Percentiles rank a stretch among this genome's conserved stretches.
Evolutionary conservation across 2,329 filamentous ascomycete genomes (phyloP).

Genomic region (Cytospora piceae): DNA sequence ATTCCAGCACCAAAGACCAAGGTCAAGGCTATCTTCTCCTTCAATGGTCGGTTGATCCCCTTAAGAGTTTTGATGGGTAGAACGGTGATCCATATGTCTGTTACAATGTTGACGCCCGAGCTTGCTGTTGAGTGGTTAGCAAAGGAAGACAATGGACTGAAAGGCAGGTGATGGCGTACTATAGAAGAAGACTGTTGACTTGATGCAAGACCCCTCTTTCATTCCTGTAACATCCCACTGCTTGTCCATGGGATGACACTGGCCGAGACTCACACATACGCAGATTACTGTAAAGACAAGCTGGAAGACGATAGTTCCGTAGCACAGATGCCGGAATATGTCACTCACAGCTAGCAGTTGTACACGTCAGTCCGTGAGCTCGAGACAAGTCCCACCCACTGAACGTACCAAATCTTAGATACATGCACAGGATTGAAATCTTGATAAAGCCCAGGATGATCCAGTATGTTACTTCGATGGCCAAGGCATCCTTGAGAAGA

Average conservation of each 20-base stretch:
- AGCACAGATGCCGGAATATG: slow-evolving; percentile 39
- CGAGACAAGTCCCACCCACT: not conserved
- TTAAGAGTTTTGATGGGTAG: slow-evolving; percentile 50
- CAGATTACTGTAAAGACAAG: slow-evolving; percentile 46
- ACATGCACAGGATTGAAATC: slow-evolving; percentile 50
- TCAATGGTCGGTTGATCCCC: slow-evolving; percentile 50
- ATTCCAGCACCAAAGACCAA: slow-evolving; percentile 47
- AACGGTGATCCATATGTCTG: slow-evolving; percentile 50
- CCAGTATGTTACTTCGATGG: slow-evolving; percentile 48
- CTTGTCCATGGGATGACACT: slow-evolving; percentile 47
- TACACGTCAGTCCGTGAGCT: not conserved
- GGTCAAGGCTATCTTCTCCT: slow-evolving; percentile 55
- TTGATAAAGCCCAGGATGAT: slow-evolving; percentile 46
- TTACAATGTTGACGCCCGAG: slow-evolving; percentile 49
- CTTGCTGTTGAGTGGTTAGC: slow-evolving; percentile 38
- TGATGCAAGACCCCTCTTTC: slow-evolving; percentile 44
- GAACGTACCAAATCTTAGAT: slow-evolving; percentile 48
- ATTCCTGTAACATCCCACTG: slow-evolving; percentile 45
- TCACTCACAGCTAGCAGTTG: slow-evolving; percentile 30
- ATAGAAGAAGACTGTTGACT: slow-evolving; percentile 47
- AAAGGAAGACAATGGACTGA: not conserved
- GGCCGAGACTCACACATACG: slow-evolving; percentile 44
- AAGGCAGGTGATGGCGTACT: not conserved
- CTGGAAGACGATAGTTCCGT: slow-evolving; percentile 44
- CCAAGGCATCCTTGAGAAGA: slow-evolving; percentile 37